phyloP scores from a whole-genome alignment of 371 early-diverging fungal genomes.

The Mortierella sp. region DNA sequence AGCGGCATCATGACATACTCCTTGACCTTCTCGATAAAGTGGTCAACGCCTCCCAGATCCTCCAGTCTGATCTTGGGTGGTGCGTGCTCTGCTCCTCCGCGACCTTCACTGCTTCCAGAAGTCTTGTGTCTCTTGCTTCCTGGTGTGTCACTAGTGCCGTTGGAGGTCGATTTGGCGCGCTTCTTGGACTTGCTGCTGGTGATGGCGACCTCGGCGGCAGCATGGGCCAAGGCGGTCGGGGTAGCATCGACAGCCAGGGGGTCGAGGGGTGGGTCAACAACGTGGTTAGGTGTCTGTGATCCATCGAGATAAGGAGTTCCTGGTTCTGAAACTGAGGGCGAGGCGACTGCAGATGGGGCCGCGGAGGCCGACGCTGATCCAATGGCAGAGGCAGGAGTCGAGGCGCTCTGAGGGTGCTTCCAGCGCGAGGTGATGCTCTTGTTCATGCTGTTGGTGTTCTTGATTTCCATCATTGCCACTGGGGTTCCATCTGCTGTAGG shows the following conservation, averaged over 20 bases:
- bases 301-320: slow-evolving; percentile 41
- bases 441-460: slow-evolving; percentile 81
- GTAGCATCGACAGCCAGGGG: slow-evolving; percentile 50
- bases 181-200: slow-evolving; percentile 58
- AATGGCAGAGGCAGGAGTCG: slow-evolving; percentile 14
- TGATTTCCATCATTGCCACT: slow-evolving; percentile 45
- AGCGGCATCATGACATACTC: slow-evolving; percentile 98
- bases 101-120: slow-evolving; percentile 18
- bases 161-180: slow-evolving; percentile 56
- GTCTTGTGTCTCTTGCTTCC: slow-evolving; percentile 49
- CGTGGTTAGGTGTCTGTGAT: slow-evolving; percentile 25
- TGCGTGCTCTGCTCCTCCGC: slow-evolving; percentile 54
- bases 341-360: slow-evolving; percentile 32
- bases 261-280: slow-evolving; percentile 15
- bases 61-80: slow-evolving; percentile 78
- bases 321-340: slow-evolving; percentile 47
- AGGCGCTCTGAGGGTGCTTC: slow-evolving; percentile 59
- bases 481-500: slow-evolving; percentile 41
- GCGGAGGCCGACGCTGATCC: slow-evolving; percentile 28
- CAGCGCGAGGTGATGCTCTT: slow-evolving; percentile 79
- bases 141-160: slow-evolving; percentile 21
- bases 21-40: slow-evolving; percentile 91
- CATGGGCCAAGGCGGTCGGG: slow-evolving; percentile 45
- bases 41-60: slow-evolving; percentile 94
- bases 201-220: slow-evolving; percentile 37